Evolutionary conservation across 192 early-diverging fungal species (phyloP), one percentile per base, ranked within the genome.

Genomic region (Coemansia sp.): DNA sequence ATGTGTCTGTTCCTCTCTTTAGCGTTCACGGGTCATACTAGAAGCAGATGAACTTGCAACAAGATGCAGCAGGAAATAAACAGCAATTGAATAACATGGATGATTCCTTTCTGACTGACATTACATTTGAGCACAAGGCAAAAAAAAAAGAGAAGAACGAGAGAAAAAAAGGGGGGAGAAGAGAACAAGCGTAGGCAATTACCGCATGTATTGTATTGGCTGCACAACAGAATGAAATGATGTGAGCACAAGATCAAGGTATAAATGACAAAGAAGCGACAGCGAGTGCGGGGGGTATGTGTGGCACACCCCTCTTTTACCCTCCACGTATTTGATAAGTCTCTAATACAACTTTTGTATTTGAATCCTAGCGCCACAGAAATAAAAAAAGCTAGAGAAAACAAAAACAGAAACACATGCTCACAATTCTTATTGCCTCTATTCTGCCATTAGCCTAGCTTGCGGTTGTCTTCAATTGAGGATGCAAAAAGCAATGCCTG

Each of bases 41-140:
- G n/a, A 41, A 16, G 16, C 57, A 59, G 57, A 40, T 59, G 57
- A 59, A 16, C n/a, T 37, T 37, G 39, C 39, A 59, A 59, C 57
- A 59, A 15, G 39, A 15, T 59, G 57, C 57, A 59, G 57, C 11
- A 15, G 19, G 5, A 39, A 22, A 22, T 54, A 54, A 54, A 54
- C 51, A 26, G 51, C 51, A 21, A 21, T 6, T 54, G n/a, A 21
- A 8, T 22, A 15, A n/a, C 57, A 39, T 18, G n/a, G 39, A n/a
- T 37, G 13, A 59, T 40, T 59, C 57, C 39, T 10, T 41, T 59
- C 3, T 41, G 57, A 37, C 16, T 59, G 39, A 22, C 36, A 59
- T 40, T 59, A 16, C 37, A 26, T 5, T 39, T n/a, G 57, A 59
- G 16, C 15, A 37, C 36, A 19, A 54, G 22, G 51, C 19, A 26